A percentile compares a stretch with the other conserved stretches of the same genome.
phyloP scores from a whole-genome alignment of 2,329 filamentous ascomycete species.

The Neonectria magnoliae region DNA sequence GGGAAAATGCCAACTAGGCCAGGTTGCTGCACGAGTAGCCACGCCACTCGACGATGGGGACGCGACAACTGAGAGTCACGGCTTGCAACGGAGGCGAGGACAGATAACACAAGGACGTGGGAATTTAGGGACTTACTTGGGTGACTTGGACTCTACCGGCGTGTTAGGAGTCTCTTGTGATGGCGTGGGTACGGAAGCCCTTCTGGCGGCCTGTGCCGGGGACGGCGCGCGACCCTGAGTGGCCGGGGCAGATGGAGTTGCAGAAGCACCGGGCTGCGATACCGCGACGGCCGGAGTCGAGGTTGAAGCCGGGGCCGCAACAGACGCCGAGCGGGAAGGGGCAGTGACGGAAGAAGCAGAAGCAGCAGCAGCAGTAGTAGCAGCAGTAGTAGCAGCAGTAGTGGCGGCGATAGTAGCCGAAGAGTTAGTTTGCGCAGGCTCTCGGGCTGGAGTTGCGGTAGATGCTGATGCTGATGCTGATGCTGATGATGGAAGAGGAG shows the following conservation, averaged over 20 bases:
- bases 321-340: conserved; percentile 15
- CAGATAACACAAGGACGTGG: neutral
- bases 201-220: conserved; percentile 17
- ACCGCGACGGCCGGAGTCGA: conserved; percentile 15
- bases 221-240: conserved; percentile 33
- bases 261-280: conserved; percentile 25
- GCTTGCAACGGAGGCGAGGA: neutral
- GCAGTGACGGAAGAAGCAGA: conserved; percentile 15
- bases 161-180: conserved; percentile 17
- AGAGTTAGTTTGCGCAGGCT: conserved; percentile 20
- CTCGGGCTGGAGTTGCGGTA: conserved; percentile 26
- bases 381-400: conserved; percentile 4
- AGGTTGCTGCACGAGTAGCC: conserved; percentile 36
- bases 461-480: neutral
- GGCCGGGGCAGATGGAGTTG: conserved; percentile 29
- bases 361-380: conserved; percentile 1
- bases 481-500: conserved; percentile 24
- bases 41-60: conserved; percentile 34
- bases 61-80: conserved; percentile 1
- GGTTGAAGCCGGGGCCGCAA: neutral
- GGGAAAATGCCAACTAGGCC: conserved; percentile 39
- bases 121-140: conserved; percentile 20
- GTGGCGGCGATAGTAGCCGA: conserved; percentile 16
- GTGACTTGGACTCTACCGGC: conserved; percentile 9
- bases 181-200: conserved; percentile 6